Conservation (phyloP, 331 rosid species). For the Quercus lobata region DNA sequence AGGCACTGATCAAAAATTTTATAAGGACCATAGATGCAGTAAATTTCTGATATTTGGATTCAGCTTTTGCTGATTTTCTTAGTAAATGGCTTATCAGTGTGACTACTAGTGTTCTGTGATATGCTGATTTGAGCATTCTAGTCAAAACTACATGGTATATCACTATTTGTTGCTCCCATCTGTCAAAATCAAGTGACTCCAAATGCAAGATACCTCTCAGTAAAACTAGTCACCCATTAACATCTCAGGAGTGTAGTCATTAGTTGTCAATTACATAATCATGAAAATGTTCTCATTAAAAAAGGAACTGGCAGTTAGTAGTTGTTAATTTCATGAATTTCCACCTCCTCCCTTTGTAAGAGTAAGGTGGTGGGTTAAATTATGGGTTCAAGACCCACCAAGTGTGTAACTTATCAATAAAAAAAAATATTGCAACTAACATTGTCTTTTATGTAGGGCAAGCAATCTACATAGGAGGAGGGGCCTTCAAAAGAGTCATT, state of each 20-base stretch:
- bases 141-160: background rate
- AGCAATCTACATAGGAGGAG: slow-evolving; percentile 13
- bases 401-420: no score
- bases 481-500: background rate
- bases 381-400: no score
- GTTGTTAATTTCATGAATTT: background rate
- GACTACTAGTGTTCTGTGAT: background rate
- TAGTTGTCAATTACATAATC: background rate
- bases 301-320: background rate
- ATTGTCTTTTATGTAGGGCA: slow-evolving; percentile 1
- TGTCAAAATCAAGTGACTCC: background rate
- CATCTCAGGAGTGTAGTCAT: background rate
- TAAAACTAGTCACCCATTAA: background rate
- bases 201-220: background rate
- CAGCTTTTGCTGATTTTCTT: background rate
- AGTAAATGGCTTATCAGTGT: background rate
- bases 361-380: no score
- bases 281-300: background rate
- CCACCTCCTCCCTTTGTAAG: no score
- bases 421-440: background rate
- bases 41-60: background rate
- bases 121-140: background rate
- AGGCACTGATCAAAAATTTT: background rate
- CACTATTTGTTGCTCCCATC: background rate
- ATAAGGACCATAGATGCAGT: no score